Percentiles rank a stretch among this genome's conserved stretches.
Conservation (phyloP, 148 eudicot species). For the Polygonum maritimum region DNA sequence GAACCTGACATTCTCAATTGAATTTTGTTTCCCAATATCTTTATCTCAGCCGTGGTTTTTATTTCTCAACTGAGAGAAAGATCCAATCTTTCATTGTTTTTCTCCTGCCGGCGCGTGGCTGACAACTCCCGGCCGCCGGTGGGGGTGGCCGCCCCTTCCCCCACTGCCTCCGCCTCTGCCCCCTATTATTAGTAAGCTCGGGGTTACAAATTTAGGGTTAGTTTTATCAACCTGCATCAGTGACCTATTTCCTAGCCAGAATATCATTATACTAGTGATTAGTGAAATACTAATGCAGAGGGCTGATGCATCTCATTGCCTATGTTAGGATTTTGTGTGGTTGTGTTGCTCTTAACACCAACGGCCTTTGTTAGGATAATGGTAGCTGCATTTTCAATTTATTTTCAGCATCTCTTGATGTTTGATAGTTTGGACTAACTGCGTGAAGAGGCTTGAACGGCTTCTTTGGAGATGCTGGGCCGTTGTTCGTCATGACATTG, state of each 20-base stretch:
- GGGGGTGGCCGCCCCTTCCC: no score
- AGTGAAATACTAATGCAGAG: neutral
- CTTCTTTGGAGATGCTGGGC: neutral
- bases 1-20: no score
- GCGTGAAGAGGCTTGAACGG: neutral
- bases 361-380: neutral
- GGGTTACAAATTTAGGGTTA: no score
- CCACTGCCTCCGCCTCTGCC: no score
- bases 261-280: neutral
- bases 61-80: no score
- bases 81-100: no score
- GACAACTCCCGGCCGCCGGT: no score
- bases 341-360: neutral
- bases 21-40: no score
- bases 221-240: no score
- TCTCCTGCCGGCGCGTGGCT: no score
- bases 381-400: neutral
- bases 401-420: neutral
- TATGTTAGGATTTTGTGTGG: neutral
- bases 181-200: no score
- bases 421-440: neutral
- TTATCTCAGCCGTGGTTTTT: no score
- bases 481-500: neutral
- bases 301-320: neutral
- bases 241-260: neutral